Percentiles rank a stretch among this genome's conserved stretches.
Evolutionary conservation across 2,329 filamentous ascomycete species (phyloP).

Genomic region (Lasiodiplodia hormozganensis): DNA sequence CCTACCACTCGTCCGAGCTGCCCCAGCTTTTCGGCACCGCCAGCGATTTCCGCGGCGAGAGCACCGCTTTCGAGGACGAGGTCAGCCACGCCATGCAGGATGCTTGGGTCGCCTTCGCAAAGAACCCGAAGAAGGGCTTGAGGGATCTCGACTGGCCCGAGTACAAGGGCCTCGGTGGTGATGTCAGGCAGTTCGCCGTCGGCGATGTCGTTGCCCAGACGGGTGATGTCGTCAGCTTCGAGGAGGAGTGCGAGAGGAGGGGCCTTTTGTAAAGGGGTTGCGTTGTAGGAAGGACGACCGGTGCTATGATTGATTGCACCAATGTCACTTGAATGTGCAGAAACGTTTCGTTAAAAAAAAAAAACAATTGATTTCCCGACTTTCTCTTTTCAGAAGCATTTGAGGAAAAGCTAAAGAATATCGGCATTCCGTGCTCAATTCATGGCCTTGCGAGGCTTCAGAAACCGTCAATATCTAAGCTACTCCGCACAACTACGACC

Average conservation of each 20-base stretch:
- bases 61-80: constrained; percentile 39
- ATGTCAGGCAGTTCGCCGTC: constrained; percentile 23
- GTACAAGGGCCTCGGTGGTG: constrained; percentile 34
- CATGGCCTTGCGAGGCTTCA: too few relatives aligned
- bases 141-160: constrained; percentile 43
- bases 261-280: constrained; percentile 12
- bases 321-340: too few relatives aligned
- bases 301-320: too few relatives aligned
- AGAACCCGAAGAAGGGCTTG: constrained; percentile 39
- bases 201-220: constrained; percentile 20
- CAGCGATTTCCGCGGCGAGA: constrained; percentile 28
- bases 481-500: too few relatives aligned
- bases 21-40: constrained; percentile 40
- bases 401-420: too few relatives aligned
- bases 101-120: constrained; percentile 45
- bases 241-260: constrained; percentile 24
- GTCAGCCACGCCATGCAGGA: constrained; percentile 48
- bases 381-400: too few relatives aligned
- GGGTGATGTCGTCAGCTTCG: constrained; percentile 6
- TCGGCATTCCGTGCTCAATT: too few relatives aligned
- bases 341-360: too few relatives aligned
- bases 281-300: not conserved
- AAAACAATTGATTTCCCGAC: too few relatives aligned
- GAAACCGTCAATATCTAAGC: too few relatives aligned
- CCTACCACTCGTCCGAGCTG: constrained; percentile 37